These are phyloP conservation scores for Globisporangium okanoganense DNA, from an alignment of 352 stramenopile species.

Conservation along the genomic window DNA sequence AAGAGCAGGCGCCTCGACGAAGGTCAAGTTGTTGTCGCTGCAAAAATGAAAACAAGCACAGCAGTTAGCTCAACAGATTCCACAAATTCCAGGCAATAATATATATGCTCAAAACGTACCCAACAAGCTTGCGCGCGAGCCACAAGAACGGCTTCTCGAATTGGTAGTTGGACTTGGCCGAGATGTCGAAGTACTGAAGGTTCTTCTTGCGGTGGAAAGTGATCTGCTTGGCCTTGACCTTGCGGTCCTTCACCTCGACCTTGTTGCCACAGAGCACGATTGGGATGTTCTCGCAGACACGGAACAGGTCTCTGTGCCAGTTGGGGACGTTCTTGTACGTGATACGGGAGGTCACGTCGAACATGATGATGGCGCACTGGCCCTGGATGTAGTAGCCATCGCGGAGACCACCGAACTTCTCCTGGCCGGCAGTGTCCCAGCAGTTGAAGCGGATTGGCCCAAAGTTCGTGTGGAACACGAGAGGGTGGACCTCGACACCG, in stretches of 20 bases:
- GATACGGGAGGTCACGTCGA: constrained; percentile 99
- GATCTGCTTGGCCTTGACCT: constrained; percentile 99
- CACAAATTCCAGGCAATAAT: not conserved
- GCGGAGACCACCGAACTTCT: constrained; percentile 96
- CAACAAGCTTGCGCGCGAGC: constrained; percentile 98
- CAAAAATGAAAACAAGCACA: constrained; percentile 13
- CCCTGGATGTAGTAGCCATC: constrained; percentile 99
- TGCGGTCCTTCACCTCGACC: constrained; percentile 99
- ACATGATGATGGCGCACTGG: constrained; percentile 99
- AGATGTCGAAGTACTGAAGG: constrained; percentile 99
- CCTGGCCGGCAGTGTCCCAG: constrained; percentile 99
- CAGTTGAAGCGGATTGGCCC: constrained; percentile 99
- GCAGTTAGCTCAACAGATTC: not conserved
- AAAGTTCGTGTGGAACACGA: constrained; percentile 99
- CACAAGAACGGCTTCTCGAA: constrained; percentile 99
- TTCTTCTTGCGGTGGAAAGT: constrained; percentile 99
- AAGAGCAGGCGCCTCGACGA: constrained; percentile 97
- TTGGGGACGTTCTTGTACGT: constrained; percentile 99
- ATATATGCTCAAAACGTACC: constrained; percentile 41
- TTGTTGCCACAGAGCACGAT: constrained; percentile 99
- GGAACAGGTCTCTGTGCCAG: constrained; percentile 99
- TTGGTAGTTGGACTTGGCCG: constrained; percentile 99
- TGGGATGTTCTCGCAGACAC: constrained; percentile 99
- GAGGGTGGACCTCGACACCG: constrained; percentile 98
- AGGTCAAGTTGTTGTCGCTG: constrained; percentile 97